phyloP scores from a whole-genome alignment of 768 basidiomycete species.

The Mycena crocata region DNA sequence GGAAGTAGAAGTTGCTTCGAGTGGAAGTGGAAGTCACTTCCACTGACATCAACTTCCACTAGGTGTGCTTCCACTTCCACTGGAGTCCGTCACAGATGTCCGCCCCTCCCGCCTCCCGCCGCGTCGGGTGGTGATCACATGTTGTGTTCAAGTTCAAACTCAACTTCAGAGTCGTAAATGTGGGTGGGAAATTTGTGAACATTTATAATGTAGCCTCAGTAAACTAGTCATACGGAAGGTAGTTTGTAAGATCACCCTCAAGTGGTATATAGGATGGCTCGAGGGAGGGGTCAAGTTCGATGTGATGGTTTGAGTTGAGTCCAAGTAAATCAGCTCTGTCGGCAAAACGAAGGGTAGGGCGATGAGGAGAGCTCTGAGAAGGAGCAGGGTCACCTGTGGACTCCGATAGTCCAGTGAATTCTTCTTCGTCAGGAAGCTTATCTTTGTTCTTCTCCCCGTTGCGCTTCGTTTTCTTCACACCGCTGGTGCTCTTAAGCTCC shows the following conservation, averaged over 20 bases:
- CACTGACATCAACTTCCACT: not conserved
- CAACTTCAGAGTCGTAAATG: too few relatives aligned
- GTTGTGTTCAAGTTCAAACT: not conserved
- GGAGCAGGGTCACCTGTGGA: not conserved
- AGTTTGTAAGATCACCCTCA: not conserved
- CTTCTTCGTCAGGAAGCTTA: not conserved
- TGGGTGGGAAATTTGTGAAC: too few relatives aligned
- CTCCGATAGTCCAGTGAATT: not conserved
- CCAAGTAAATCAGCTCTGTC: not conserved
- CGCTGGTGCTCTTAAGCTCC: not conserved
- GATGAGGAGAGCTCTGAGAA: not conserved
- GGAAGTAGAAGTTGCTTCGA: constrained; percentile 10
- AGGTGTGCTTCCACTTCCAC: not conserved
- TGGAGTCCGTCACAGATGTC: not conserved
- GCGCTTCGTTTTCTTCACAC: constrained; percentile 21
- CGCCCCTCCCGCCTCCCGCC: not conserved
- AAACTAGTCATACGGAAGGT: not conserved
- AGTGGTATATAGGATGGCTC: not conserved
- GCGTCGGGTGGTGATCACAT: not conserved
- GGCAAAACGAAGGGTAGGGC: not conserved
- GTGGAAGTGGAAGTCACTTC: constrained; percentile 16
- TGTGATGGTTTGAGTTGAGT: not conserved
- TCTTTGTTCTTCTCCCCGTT: constrained; percentile 12
- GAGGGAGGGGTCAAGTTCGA: not conserved
- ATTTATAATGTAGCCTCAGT: too few relatives aligned